Percentiles rank a stretch among this genome's conserved stretches.
These are phyloP conservation scores for Xylaria intraflava DNA, from an alignment of 495 filamentous ascomycete species.

Conservation along the genomic window DNA sequence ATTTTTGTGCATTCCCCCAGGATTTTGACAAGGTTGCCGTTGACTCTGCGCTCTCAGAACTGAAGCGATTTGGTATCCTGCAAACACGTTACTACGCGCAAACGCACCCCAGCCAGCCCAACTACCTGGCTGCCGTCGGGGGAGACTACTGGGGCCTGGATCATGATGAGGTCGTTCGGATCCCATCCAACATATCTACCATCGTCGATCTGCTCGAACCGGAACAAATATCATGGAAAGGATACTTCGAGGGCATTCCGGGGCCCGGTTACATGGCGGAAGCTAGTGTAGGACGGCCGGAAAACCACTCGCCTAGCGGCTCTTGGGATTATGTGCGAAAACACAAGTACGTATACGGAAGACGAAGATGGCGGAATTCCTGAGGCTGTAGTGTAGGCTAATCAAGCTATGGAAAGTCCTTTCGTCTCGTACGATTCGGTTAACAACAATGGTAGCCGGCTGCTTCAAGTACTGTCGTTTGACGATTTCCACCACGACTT, in stretches of 20 bases:
- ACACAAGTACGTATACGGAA: conserved; percentile 52
- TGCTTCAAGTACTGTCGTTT: conserved; percentile 56
- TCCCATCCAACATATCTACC: conserved; percentile 61
- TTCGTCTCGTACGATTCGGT: conserved; percentile 47
- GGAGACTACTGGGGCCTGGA: conserved; percentile 67
- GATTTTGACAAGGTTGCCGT: conserved; percentile 47
- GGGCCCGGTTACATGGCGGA: conserved; percentile 61
- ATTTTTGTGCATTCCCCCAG: conserved; percentile 24
- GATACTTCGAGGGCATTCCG: conserved; percentile 62
- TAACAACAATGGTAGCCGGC: conserved; percentile 45
- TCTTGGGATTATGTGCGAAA: conserved; percentile 63
- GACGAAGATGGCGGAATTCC: no score
- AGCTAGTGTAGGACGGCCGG: conserved; percentile 30
- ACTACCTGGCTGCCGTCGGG: conserved; percentile 54
- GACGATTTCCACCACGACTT: conserved; percentile 50
- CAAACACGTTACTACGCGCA: conserved; percentile 57
- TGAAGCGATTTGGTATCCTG: conserved; percentile 56
- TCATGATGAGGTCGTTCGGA: conserved; percentile 52
- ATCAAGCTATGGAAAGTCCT: conserved; percentile 27
- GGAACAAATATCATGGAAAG: conserved; percentile 55
- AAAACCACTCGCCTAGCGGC: conserved; percentile 38
- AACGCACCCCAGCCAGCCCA: conserved; percentile 55
- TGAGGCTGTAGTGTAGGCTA: not conserved
- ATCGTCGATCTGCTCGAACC: conserved; percentile 61
- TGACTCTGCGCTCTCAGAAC: conserved; percentile 46